These are phyloP conservation scores for Blastobotrys muscicola DNA, from an alignment of 805 yeast genomes.

Conservation along the genomic window DNA sequence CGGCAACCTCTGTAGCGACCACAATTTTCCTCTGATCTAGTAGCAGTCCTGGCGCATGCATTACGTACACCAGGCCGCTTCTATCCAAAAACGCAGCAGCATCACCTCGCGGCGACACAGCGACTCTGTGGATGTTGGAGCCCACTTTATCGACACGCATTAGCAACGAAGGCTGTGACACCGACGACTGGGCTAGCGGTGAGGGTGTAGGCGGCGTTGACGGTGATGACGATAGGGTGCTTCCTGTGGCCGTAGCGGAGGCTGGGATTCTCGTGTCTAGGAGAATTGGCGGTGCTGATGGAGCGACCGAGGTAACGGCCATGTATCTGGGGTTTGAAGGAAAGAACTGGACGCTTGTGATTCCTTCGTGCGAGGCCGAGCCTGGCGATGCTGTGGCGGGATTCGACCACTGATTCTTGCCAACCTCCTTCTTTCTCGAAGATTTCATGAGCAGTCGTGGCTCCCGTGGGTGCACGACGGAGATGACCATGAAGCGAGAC, in stretches of 20 bases:
- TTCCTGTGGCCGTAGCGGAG: neutral
- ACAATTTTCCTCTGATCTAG: conserved; percentile 51
- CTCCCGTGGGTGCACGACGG: conserved; percentile 50
- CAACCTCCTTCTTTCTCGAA: conserved; percentile 33
- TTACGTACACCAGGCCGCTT: conserved; percentile 64
- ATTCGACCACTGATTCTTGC: neutral
- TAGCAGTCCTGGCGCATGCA: conserved; percentile 47
- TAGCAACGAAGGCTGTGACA: conserved; percentile 52
- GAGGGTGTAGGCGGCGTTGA: conserved; percentile 13
- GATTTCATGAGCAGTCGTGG: conserved; percentile 66
- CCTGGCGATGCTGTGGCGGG: neutral
- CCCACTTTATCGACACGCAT: conserved; percentile 74
- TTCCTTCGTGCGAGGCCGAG: conserved; percentile 47
- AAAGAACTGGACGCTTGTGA: conserved; percentile 69
- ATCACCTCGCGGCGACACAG: conserved; percentile 79
- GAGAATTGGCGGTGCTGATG: conserved; percentile 58
- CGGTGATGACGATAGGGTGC: conserved; percentile 5
- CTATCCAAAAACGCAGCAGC: conserved; percentile 73
- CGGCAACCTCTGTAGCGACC: conserved; percentile 67
- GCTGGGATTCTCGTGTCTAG: conserved; percentile 47
- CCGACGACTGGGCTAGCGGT: conserved; percentile 21
- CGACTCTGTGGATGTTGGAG: conserved; percentile 59
- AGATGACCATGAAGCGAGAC: conserved; percentile 67
- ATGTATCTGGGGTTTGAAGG: conserved; percentile 44
- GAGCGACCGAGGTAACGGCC: conserved; percentile 40